Evolutionary conservation across 2,329 filamentous ascomycete genomes (phyloP).

Genomic region (Diaporthe nobilis): DNA sequence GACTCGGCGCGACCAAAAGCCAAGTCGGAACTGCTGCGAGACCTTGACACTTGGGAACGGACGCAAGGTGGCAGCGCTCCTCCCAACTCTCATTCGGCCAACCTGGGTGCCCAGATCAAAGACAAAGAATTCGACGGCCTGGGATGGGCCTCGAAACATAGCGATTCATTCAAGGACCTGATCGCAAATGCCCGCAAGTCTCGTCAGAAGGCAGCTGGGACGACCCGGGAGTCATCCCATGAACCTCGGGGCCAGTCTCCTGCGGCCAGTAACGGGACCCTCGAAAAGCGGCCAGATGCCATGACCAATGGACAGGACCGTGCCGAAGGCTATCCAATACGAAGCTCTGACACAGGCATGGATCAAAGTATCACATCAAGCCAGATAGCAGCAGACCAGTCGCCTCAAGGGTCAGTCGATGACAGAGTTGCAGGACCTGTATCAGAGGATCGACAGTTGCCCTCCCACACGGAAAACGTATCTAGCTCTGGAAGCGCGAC

Average conservation of each 20-base stretch:
- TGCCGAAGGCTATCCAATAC: neutral
- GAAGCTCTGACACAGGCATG: constrained; percentile 2
- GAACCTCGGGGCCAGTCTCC: neutral
- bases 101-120: constrained; percentile 71
- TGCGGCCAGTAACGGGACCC: neutral
- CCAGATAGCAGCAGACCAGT: neutral
- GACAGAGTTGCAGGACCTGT: neutral
- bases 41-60: constrained; percentile 89
- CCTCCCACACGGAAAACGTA: neutral
- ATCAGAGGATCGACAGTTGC: constrained; percentile 5
- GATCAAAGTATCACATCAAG: constrained; percentile 8
- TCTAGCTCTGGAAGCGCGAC: constrained; percentile 14
- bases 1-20: constrained; percentile 82
- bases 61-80: constrained; percentile 78
- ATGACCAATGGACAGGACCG: neutral
- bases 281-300: neutral
- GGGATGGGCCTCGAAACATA: constrained; percentile 82
- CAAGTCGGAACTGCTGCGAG: constrained; percentile 79
- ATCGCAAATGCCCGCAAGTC: constrained; percentile 80
- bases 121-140: constrained; percentile 90
- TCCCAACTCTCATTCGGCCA: constrained; percentile 53
- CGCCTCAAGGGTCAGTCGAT: neutral
- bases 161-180: constrained; percentile 81
- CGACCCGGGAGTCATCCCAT: constrained; percentile 1
- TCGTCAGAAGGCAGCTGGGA: constrained; percentile 48